phyloP scores from a whole-genome alignment of 352 stramenopile genomes.

The Phytophthora uliginosa region DNA sequence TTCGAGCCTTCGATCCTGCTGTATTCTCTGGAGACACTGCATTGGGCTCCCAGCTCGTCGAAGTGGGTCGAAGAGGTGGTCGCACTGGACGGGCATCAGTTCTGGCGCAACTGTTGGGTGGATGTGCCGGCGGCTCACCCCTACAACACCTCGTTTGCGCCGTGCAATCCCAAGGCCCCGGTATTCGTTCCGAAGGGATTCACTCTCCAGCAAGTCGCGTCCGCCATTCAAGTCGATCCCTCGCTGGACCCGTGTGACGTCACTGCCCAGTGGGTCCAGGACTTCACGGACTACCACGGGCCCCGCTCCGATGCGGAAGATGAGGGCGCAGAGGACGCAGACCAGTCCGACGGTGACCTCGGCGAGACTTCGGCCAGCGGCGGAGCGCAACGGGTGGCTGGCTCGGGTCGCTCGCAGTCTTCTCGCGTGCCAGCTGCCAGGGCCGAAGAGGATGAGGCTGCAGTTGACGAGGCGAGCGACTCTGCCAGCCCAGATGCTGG shows the following conservation, averaged over 20 bases:
- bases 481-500: too few relatives aligned
- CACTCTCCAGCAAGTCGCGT: not conserved
- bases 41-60: not conserved
- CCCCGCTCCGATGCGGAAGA: too few relatives aligned
- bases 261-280: not conserved
- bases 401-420: too few relatives aligned
- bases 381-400: too few relatives aligned
- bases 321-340: too few relatives aligned
- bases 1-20: slow-evolving; percentile 1
- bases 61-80: not conserved
- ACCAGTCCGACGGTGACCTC: too few relatives aligned
- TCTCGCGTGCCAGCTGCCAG: too few relatives aligned
- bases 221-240: not conserved
- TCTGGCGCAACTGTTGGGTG: slow-evolving; percentile 10
- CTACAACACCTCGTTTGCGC: slow-evolving; percentile 3
- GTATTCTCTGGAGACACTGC: slow-evolving; percentile 2
- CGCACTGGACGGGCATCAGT: not conserved
- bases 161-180: not conserved
- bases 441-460: too few relatives aligned
- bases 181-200: not conserved
- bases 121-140: not conserved
- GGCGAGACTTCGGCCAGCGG: too few relatives aligned
- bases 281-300: not conserved
- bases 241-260: not conserved
- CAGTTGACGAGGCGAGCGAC: too few relatives aligned